Percentiles rank a stretch among this genome's conserved stretches.
phyloP scores from a whole-genome alignment of 148 eudicot species.

The Tetragonia tetragonoides region DNA sequence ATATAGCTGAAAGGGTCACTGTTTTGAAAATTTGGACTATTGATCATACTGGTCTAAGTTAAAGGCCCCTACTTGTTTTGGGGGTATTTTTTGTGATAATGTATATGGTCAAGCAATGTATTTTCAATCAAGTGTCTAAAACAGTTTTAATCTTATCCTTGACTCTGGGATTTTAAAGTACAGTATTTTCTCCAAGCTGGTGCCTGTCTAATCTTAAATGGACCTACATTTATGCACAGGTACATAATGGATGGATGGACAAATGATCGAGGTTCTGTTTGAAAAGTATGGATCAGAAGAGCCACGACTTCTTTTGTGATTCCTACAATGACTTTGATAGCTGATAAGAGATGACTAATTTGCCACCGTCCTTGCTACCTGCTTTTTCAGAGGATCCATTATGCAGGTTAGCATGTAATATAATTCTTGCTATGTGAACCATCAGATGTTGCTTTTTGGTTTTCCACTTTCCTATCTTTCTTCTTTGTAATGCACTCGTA shows the following conservation, averaged over 20 bases:
- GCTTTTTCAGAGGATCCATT: slow-evolving; percentile 5
- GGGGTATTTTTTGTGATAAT: too few species aligned
- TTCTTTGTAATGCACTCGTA: background rate
- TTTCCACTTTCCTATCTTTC: slow-evolving; percentile 7
- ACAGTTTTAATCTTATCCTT: background rate
- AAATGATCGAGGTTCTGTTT: background rate
- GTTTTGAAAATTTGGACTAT: too few species aligned
- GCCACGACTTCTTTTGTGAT: background rate
- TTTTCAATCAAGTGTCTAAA: too few species aligned
- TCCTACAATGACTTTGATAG: background rate
- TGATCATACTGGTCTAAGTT: too few species aligned
- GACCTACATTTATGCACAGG: slow-evolving; percentile 11
- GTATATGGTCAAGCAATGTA: too few species aligned
- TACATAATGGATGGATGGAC: background rate
- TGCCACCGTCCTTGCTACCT: background rate
- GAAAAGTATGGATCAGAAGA: background rate
- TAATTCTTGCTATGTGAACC: slow-evolving; percentile 5
- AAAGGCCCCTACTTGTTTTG: too few species aligned
- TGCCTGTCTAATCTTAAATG: background rate
- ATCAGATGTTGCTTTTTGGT: slow-evolving; percentile 3
- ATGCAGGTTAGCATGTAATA: slow-evolving; percentile 20
- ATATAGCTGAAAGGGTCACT: too few species aligned
- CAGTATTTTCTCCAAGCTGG: background rate
- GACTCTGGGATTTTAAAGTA: background rate
- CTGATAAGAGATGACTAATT: slow-evolving; percentile 12